Percentiles rank a stretch among this genome's conserved stretches.
Evolutionary conservation across 768 basidiomycete species (phyloP).

Genomic region (Boletus fagicola): DNA sequence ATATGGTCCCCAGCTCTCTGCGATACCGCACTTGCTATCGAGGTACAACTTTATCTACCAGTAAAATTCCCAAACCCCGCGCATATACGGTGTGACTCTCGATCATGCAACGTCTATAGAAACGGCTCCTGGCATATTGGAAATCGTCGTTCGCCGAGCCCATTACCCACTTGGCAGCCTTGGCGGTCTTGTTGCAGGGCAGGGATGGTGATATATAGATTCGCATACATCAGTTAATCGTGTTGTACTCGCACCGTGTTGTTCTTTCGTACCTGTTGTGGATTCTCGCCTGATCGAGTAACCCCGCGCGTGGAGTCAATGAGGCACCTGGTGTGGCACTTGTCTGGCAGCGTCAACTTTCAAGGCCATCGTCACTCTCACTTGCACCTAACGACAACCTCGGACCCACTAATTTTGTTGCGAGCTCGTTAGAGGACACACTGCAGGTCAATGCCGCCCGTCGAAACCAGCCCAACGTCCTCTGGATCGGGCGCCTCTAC

Average conservation of each 20-base stretch:
- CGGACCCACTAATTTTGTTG: neutral
- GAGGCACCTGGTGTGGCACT: conserved; percentile 16
- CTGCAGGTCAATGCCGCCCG: conserved; percentile 13
- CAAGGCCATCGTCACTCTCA: neutral
- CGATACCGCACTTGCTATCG: conserved; percentile 89
- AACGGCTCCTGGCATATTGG: neutral
- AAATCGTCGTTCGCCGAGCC: neutral
- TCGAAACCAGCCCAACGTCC: conserved; percentile 24
- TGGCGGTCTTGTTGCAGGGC: neutral
- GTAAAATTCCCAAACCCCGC: conserved; percentile 24
- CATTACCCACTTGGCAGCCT: neutral
- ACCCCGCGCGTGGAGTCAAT: conserved; percentile 17
- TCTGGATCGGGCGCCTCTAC: conserved; percentile 26
- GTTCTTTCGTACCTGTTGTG: neutral
- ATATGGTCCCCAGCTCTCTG: conserved; percentile 92
- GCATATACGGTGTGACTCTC: neutral
- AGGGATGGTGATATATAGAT: neutral
- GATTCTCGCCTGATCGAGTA: conserved; percentile 16
- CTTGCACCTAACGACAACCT: conserved; percentile 1
- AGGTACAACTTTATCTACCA: conserved; percentile 84
- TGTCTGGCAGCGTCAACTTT: conserved; percentile 1
- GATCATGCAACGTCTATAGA: neutral
- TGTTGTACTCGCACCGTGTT: conserved; percentile 12
- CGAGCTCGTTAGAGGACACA: neutral
- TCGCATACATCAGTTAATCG: neutral